Evolutionary conservation across 108 stramenopile genomes (phyloP), one percentile per base, ranked within the genome.

Genomic region (Fistulifera pelliculosa): DNA sequence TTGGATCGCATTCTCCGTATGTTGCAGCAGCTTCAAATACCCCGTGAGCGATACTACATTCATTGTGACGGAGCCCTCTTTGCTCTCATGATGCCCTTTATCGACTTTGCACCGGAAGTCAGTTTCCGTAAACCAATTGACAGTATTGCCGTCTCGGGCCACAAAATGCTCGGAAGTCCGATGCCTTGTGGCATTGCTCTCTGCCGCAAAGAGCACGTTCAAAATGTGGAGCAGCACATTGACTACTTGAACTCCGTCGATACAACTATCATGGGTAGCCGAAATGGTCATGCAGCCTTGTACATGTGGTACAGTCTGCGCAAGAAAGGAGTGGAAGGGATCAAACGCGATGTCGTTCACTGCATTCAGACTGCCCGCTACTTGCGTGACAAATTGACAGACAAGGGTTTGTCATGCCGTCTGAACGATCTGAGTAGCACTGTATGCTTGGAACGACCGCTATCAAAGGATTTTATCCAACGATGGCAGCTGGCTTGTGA

Each of bases 21-120:
- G 43, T 62, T 91, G 52, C 65, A 77, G 43, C 58, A 43, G 10
- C 58, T 87, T 41, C 71, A 78, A 22, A 82, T 91, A 61, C 85
- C 90, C 15, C 63, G 90, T 22, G 90, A 91, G 26, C 64, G 81
- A 22, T 51, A 67, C 55, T 79, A 91, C 57, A 91, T 91, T 58
- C 90, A 91, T 63, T 87, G 85, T 38, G 90, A 91, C 60, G 90
- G 90, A 21, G 90, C 90, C 14, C 56, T 91, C 25, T 91, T 87
- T 65, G 90, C 85, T 49, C 82, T 91, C 76, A 87, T 91, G 85
- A 83, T 87, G 85, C 90, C 90, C 0, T 87, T 87, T 74, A 68
- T 91, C 16, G 85, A 91, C 27, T 69, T 68, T 64, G 85, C 83
- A 26, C 79, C 85, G 11, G 81, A 85, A 57, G 47, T 91, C 26